Conservation (phyloP, 2,329 filamentous ascomycete genomes). For the Epichloe brachyelytri region DNA sequence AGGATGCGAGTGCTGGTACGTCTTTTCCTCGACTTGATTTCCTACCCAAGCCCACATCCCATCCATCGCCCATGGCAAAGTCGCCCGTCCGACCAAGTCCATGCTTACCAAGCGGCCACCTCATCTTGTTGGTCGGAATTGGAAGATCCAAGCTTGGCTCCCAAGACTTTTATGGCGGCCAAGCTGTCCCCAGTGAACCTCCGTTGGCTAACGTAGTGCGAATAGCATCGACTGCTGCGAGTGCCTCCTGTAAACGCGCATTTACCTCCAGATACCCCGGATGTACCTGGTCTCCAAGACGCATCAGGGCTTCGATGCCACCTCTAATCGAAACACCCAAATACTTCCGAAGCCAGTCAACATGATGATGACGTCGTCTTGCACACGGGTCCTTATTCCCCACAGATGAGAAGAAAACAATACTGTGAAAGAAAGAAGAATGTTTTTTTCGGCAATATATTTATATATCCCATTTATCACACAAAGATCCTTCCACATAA, state of each 20-base stretch:
- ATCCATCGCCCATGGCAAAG: no score
- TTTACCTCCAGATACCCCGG: not conserved
- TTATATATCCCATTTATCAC: not conserved
- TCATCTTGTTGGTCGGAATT: no score
- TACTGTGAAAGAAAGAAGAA: not conserved
- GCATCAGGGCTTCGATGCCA: not conserved
- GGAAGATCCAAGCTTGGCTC: not conserved
- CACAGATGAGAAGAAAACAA: not conserved
- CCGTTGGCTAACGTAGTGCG: not conserved
- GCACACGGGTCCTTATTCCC: not conserved
- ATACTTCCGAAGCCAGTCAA: not conserved
- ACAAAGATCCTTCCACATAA: not conserved
- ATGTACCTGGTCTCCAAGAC: not conserved
- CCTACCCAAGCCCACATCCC: no score
- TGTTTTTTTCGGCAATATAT: not conserved
- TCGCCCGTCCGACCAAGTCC: not conserved
- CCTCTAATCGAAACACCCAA: not conserved
- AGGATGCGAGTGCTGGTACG: constrained; percentile 36
- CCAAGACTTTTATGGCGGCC: not conserved
- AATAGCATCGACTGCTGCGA: constrained; percentile 29
- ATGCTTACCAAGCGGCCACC: not conserved
- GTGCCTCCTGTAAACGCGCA: constrained; percentile 20
- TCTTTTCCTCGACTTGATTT: not conserved
- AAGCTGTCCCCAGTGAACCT: not conserved
- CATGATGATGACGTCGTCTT: not conserved